Conservation (phyloP, 2,329 filamentous ascomycete genomes). For the Hymenoscyphus salicellus region DNA sequence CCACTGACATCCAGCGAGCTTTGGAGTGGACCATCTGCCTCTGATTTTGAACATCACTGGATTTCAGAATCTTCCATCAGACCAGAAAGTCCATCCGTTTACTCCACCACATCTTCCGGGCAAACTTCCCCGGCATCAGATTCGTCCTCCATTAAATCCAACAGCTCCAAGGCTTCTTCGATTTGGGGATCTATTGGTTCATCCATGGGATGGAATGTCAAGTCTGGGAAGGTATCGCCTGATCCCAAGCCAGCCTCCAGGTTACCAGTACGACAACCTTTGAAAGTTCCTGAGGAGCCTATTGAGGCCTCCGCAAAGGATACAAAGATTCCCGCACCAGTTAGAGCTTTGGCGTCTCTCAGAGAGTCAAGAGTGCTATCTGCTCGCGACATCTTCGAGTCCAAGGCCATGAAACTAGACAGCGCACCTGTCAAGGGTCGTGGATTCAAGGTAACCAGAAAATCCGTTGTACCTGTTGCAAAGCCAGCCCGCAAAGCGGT, state of each 20-base stretch:
- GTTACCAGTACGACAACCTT: constrained; percentile 21
- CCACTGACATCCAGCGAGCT: constrained; percentile 28
- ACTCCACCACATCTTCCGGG: constrained; percentile 32
- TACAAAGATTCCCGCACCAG: constrained; percentile 14
- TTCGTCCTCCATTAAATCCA: constrained; percentile 32
- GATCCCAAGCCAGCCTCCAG: constrained; percentile 20
- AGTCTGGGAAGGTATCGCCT: constrained; percentile 19
- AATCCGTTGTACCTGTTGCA: constrained; percentile 3
- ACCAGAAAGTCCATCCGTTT: constrained; percentile 32
- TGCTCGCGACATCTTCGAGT: constrained; percentile 28
- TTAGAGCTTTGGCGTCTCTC: constrained; percentile 18
- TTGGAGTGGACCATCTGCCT: constrained; percentile 23
- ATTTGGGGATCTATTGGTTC: constrained; percentile 21
- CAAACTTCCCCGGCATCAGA: constrained; percentile 33
- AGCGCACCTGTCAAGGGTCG: constrained; percentile 18
- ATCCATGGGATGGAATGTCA: constrained; percentile 15
- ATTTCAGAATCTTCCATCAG: constrained; percentile 36
- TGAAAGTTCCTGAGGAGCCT: background rate
- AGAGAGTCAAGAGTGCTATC: constrained; percentile 31
- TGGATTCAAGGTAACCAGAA: constrained; percentile 5
- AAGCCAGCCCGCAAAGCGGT: constrained; percentile 10
- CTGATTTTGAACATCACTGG: constrained; percentile 32
- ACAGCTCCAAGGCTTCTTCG: constrained; percentile 36
- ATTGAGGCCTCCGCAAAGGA: constrained; percentile 1
- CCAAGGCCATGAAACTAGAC: constrained; percentile 18